Evolutionary conservation across 1,139 yeast species (phyloP).

Genomic region (Yamadazyma dendronema): DNA sequence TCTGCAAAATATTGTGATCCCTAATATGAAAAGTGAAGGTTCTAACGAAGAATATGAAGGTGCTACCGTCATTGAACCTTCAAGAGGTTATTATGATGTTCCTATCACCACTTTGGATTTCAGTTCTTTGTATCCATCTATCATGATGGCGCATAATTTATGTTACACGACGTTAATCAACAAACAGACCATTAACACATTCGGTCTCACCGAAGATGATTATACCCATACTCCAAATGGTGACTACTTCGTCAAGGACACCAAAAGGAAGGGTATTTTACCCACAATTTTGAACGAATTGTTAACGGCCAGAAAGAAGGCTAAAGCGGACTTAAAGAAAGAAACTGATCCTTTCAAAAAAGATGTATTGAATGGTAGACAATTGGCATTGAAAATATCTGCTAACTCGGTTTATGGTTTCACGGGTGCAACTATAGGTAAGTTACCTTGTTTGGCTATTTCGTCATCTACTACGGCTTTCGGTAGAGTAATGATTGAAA

Average conservation of each 20-base stretch:
- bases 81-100: slow-evolving; percentile 90
- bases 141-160: slow-evolving; percentile 98
- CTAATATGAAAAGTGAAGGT: slow-evolving; percentile 84
- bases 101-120: slow-evolving; percentile 98
- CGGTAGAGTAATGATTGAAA: slow-evolving; percentile 96
- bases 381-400: slow-evolving; percentile 90
- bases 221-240: slow-evolving; percentile 90
- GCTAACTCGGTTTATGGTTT: slow-evolving; percentile 99
- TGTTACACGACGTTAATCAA: slow-evolving; percentile 89
- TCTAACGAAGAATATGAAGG: slow-evolving; percentile 93
- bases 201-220: slow-evolving; percentile 67
- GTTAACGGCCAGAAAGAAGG: slow-evolving; percentile 87
- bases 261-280: slow-evolving; percentile 74
- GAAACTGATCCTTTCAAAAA: slow-evolving; percentile 93
- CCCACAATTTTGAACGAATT: slow-evolving; percentile 92
- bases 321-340: slow-evolving; percentile 83
- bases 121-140: slow-evolving; percentile 95
- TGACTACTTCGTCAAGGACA: slow-evolving; percentile 79
- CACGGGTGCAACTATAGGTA: slow-evolving; percentile 98
- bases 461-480: slow-evolving; percentile 94
- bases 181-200: slow-evolving; percentile 64
- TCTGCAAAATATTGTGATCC: slow-evolving; percentile 81
- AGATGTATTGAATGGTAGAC: slow-evolving; percentile 95
- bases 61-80: slow-evolving; percentile 97
- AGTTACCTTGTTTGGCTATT: slow-evolving; percentile 92